These are phyloP conservation scores for Syzygium grande DNA, from an alignment of 345 rosid genomes.

Conservation along the genomic window DNA sequence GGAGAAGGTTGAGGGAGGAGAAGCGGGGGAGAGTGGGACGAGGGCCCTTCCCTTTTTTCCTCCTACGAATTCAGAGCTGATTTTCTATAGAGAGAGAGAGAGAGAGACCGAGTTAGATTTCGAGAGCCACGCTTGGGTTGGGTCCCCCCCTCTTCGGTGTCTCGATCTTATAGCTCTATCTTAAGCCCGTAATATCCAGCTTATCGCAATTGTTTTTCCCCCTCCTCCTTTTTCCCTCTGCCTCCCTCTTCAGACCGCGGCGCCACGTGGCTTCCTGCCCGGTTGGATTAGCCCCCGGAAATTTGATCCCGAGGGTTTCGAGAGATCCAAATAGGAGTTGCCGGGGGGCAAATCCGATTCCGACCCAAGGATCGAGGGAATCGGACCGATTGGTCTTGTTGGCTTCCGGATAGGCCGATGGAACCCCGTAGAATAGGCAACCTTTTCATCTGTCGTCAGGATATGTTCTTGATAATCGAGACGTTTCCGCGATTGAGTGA, in stretches of 20 bases:
- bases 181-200: background rate
- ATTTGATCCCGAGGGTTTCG: background rate
- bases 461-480: too few species aligned
- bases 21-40: background rate
- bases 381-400: too few species aligned
- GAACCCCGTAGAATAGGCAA: too few species aligned
- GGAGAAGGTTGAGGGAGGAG: background rate
- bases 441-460: too few species aligned
- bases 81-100: conserved; percentile 1
- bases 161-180: conserved; percentile 1
- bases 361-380: too few species aligned
- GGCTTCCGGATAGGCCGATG: too few species aligned
- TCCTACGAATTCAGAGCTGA: conserved; percentile 4
- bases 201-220: background rate
- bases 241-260: background rate
- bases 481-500: too few species aligned
- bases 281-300: background rate
- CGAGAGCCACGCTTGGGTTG: conserved; percentile 11
- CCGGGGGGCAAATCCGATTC: too few species aligned
- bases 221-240: background rate
- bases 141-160: background rate
- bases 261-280: background rate
- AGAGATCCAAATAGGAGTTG: too few species aligned
- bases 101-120: conserved; percentile 5
- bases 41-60: background rate